phyloP scores from a whole-genome alignment of 129 eudicot genomes.

The Calendula officinalis region DNA sequence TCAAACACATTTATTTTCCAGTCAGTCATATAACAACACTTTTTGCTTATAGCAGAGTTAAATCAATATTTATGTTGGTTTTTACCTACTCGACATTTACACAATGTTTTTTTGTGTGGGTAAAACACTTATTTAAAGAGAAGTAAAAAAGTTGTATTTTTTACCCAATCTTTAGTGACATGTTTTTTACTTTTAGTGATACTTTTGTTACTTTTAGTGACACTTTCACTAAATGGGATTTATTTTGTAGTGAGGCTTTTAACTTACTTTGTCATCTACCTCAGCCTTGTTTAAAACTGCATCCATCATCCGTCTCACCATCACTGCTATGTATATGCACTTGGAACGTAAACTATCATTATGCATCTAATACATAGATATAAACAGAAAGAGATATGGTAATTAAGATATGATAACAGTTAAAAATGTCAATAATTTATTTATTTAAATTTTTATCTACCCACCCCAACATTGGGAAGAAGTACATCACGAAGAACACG shows the following conservation, averaged over 20 bases:
- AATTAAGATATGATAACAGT: neutral
- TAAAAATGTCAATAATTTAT: conserved; percentile 4
- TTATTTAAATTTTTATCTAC: conserved; percentile 25
- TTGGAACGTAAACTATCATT: conserved; percentile 62
- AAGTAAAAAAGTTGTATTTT: too few species aligned
- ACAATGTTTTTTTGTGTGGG: too few species aligned
- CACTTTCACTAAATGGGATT: too few species aligned
- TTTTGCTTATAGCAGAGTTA: too few species aligned
- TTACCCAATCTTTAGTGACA: too few species aligned
- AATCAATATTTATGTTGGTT: too few species aligned
- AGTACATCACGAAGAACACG: conserved; percentile 67
- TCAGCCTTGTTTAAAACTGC: conserved; percentile 82
- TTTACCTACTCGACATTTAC: too few species aligned
- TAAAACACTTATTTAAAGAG: too few species aligned
- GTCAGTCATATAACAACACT: neutral
- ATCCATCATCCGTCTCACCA: conserved; percentile 97
- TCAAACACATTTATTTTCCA: conserved; percentile 23
- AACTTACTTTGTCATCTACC: conserved; percentile 88
- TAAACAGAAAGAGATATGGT: too few species aligned
- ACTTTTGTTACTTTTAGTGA: too few species aligned
- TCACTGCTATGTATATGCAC: conserved; percentile 83
- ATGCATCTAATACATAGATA: conserved; percentile 44
- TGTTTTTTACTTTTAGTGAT: too few species aligned
- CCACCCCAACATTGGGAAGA: conserved; percentile 76
- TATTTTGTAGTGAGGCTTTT: neutral